phyloP scores from a whole-genome alignment of 2,329 filamentous ascomycete species.

The Nannizziopsis arthrosporioides region DNA sequence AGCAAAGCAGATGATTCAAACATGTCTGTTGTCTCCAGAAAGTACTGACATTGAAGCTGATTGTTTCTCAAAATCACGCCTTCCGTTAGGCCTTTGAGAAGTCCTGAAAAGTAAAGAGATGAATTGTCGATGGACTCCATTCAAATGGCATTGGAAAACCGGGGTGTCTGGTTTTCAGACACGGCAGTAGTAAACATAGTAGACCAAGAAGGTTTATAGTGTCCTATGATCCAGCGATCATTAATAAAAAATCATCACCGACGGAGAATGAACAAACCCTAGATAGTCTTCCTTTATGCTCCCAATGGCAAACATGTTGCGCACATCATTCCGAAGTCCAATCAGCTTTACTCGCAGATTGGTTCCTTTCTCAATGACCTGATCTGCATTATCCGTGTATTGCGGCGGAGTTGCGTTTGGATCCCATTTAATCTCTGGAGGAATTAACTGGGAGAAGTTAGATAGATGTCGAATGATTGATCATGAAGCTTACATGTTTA shows the following conservation, averaged over 20 bases:
- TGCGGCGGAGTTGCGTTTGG: conserved; percentile 92
- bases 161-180: too few species aligned
- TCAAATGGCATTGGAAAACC: too few species aligned
- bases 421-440: conserved; percentile 83
- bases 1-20: too few species aligned
- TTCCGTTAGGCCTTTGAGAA: too few species aligned
- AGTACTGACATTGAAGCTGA: too few species aligned
- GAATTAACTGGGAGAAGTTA: conserved; percentile 57
- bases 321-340: conserved; percentile 84
- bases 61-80: too few species aligned
- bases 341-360: conserved; percentile 91
- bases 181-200: too few species aligned
- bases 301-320: conserved; percentile 91
- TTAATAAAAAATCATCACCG: neutral
- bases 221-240: too few species aligned
- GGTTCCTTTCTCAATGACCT: conserved; percentile 84
- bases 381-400: conserved; percentile 89
- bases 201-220: too few species aligned
- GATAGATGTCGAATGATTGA: conserved; percentile 19
- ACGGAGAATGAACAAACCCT: conserved; percentile 25
- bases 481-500: conserved; percentile 53
- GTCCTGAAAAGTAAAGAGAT: too few species aligned
- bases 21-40: too few species aligned
- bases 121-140: too few species aligned
- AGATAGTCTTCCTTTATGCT: conserved; percentile 72